Conservation (phyloP, 2,329 filamentous ascomycete species). For the Aspergillus novofumigatus region DNA sequence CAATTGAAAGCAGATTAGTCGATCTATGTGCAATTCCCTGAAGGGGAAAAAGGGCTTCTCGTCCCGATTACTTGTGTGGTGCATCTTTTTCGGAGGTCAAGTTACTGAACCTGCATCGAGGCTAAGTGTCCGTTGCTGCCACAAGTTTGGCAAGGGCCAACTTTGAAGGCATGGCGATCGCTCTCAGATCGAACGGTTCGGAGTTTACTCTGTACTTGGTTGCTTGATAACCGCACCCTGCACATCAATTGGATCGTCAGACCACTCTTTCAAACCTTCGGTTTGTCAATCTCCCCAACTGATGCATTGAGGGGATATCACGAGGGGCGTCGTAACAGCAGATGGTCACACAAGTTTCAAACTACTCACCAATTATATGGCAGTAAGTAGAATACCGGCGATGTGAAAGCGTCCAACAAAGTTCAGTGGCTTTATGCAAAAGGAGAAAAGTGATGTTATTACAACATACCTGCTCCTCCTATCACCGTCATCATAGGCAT, state of each 20-base stretch:
- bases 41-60: too few species aligned
- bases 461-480: neutral
- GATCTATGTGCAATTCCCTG: neutral
- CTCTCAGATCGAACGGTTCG: neutral
- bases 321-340: neutral
- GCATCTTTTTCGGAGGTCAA: too few species aligned
- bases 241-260: too few species aligned
- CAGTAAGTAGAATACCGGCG: neutral
- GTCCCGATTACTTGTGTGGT: neutral
- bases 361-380: neutral
- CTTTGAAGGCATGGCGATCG: neutral
- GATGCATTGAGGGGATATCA: neutral
- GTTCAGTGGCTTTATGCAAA: neutral
- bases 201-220: neutral
- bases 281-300: neutral
- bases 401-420: neutral
- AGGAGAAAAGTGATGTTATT: neutral
- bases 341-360: slow-evolving; percentile 1
- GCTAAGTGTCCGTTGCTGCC: neutral
- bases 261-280: neutral
- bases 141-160: neutral
- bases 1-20: neutral
- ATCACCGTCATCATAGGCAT: neutral
- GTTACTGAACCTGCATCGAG: neutral
- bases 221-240: neutral